Evolutionary conservation across 805 yeast species (phyloP).

Genomic region (Pichia sporocuriosa): DNA sequence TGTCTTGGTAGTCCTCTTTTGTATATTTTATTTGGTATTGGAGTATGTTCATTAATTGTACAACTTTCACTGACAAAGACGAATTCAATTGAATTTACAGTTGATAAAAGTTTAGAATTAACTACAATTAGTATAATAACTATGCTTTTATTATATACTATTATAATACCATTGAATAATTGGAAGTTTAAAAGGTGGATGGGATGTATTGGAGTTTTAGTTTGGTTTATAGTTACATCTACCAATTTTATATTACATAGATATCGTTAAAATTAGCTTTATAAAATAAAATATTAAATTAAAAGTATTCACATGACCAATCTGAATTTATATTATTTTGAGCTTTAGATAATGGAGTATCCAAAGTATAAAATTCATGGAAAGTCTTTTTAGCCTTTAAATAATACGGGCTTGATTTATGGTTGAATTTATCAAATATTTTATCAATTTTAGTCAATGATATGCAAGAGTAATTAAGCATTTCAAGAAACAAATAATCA

Average conservation of each 20-base stretch:
- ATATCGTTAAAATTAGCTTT: too few relatives aligned
- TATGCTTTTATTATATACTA: constrained; percentile 33
- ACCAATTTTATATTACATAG: constrained; percentile 13
- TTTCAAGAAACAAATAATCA: constrained; percentile 32
- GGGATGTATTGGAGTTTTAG: constrained; percentile 29
- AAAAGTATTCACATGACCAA: constrained; percentile 14
- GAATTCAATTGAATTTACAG: constrained; percentile 28
- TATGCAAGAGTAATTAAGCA: constrained; percentile 25
- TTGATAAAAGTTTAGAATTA: constrained; percentile 33
- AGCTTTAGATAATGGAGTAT: constrained; percentile 2
- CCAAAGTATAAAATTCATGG: constrained; percentile 12
- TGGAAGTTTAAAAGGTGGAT: constrained; percentile 40
- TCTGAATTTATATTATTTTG: neutral
- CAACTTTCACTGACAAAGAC: constrained; percentile 3
- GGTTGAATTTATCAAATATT: constrained; percentile 23
- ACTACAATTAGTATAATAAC: constrained; percentile 36
- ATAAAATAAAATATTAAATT: too few relatives aligned
- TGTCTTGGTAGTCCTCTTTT: constrained; percentile 50
- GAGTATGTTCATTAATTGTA: constrained; percentile 37
- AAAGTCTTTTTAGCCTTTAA: constrained; percentile 23
- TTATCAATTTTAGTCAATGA: constrained; percentile 15
- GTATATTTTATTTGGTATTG: constrained; percentile 43
- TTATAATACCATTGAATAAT: constrained; percentile 37
- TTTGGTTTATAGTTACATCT: constrained; percentile 27
- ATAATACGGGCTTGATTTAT: constrained; percentile 17